phyloP scores from a whole-genome alignment of 805 yeast species.

The Ogataea thermomethanolica region DNA sequence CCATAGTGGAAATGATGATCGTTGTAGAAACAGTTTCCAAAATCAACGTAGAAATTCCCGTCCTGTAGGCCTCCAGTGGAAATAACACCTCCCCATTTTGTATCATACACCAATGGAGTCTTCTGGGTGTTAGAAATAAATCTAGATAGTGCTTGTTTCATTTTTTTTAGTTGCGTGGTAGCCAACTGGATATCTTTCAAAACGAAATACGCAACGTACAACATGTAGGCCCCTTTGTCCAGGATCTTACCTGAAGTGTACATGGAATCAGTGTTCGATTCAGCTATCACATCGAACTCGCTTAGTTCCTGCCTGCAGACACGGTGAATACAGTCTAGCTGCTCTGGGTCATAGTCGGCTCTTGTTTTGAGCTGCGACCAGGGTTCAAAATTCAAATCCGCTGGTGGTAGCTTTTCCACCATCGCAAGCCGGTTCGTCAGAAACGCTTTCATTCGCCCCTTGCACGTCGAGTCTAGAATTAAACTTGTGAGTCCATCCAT shows the following conservation, averaged over 20 bases:
- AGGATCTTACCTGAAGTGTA: constrained; percentile 84
- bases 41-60: constrained; percentile 43
- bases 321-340: constrained; percentile 38
- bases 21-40: constrained; percentile 73
- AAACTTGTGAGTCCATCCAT: constrained; percentile 25
- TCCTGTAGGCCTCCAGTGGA: constrained; percentile 54
- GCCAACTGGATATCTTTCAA: constrained; percentile 55
- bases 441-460: constrained; percentile 50
- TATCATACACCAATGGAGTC: constrained; percentile 75
- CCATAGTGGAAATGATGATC: constrained; percentile 91
- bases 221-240: constrained; percentile 86
- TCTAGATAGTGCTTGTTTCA: constrained; percentile 66
- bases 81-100: constrained; percentile 72
- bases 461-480: constrained; percentile 48
- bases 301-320: constrained; percentile 53
- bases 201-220: constrained; percentile 67
- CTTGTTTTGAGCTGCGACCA: constrained; percentile 50
- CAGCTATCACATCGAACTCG: constrained; percentile 49
- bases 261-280: constrained; percentile 77
- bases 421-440: constrained; percentile 32
- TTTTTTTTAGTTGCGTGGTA: constrained; percentile 44
- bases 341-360: constrained; percentile 33
- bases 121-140: constrained; percentile 69
- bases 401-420: constrained; percentile 30
- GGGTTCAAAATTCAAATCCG: constrained; percentile 46